Evolutionary conservation across 2,329 filamentous ascomycete species (phyloP).

Genomic region (Coccinonectria pachysandricola): DNA sequence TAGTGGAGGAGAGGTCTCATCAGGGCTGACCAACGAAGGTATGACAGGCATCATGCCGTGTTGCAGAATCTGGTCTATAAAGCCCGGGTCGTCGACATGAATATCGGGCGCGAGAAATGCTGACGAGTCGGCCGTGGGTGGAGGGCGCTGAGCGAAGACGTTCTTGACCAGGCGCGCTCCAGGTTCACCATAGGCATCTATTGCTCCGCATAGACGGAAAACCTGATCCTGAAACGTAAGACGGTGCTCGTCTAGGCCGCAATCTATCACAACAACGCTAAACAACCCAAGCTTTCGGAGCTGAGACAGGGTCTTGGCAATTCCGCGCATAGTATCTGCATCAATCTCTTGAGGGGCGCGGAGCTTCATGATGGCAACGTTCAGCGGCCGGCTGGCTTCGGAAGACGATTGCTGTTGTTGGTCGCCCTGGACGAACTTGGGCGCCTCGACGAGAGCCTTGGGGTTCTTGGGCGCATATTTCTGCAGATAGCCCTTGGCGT

Average conservation of each 20-base stretch:
- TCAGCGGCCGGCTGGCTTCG: slow-evolving; percentile 21
- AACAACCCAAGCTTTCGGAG: slow-evolving; percentile 71
- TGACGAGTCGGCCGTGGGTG: slow-evolving; percentile 1
- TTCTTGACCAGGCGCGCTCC: slow-evolving; percentile 58
- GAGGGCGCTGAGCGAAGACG: slow-evolving; percentile 10
- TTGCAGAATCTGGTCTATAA: slow-evolving; percentile 23
- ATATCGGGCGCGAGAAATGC: slow-evolving; percentile 17
- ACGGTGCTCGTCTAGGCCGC: slow-evolving; percentile 33
- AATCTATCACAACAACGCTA: slow-evolving; percentile 77
- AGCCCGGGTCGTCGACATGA: slow-evolving; percentile 21
- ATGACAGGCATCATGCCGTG: slow-evolving; percentile 28
- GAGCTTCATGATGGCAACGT: slow-evolving; percentile 81
- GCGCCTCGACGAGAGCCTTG: slow-evolving; percentile 14
- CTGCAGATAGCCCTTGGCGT: slow-evolving; percentile 84
- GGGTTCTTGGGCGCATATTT: slow-evolving; percentile 50
- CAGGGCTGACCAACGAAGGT: slow-evolving; percentile 31
- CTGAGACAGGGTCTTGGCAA: slow-evolving; percentile 76
- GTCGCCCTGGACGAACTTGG: slow-evolving; percentile 27
- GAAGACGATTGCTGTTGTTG: slow-evolving; percentile 5
- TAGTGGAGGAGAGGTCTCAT: slow-evolving; percentile 28
- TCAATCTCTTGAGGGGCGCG: slow-evolving; percentile 62
- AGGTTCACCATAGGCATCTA: slow-evolving; percentile 58
- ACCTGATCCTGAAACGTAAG: slow-evolving; percentile 50
- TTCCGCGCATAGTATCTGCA: slow-evolving; percentile 57
- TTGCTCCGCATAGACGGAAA: slow-evolving; percentile 61